Base-by-base conservation (phyloP, 2,329 filamentous ascomycete species). In the Penicillium sp. region DNA sequence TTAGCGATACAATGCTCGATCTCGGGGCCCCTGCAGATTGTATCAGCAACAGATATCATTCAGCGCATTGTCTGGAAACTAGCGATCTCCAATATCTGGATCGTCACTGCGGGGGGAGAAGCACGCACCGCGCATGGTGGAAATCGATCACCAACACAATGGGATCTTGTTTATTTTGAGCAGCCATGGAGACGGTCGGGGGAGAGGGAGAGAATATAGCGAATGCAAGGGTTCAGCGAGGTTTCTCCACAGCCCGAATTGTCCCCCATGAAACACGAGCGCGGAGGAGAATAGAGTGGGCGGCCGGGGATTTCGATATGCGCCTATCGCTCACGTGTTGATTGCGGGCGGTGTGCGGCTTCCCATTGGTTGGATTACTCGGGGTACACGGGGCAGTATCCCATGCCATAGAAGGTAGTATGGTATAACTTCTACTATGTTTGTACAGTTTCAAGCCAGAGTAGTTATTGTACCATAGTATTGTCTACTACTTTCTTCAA, bases 1-100 rank as follows among this genome's bases (percentile, higher is more conserved):
- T 87, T 78, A 58, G 91, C 92, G 70, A 96, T 91, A 90, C 93
- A 97, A 67, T 83, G 84, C 78, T 97, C 92, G 52, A 97, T 89
- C 77, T 99, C 94, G 28, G 94, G 94, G 8, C 94, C 94, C 71
- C 86, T 87, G 62, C 7, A 46, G 46, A n/a, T 48, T n/a, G n/a
- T 10, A 16, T 60, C 47, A 61, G 54, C 28, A 23, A 19, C 18
- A 37, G 40, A 28, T 48, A 33, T 54, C 29, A 34, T 23, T 42
- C 40, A 37, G 44, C 19, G 16, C 11, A 37, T 42, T n/a, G 4
- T 43, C n/a, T 14, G 3, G 9, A 45, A 14, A 3, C 24, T 16
- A 45, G 26, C 9, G 18, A 6, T 19, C 10, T 28, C 26, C 14
- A n/a, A 9, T 21, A 5, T 37, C 11, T 28, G 26, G 4, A 19